phyloP scores from a whole-genome alignment of 345 rosid species.

The Populus tremula region DNA sequence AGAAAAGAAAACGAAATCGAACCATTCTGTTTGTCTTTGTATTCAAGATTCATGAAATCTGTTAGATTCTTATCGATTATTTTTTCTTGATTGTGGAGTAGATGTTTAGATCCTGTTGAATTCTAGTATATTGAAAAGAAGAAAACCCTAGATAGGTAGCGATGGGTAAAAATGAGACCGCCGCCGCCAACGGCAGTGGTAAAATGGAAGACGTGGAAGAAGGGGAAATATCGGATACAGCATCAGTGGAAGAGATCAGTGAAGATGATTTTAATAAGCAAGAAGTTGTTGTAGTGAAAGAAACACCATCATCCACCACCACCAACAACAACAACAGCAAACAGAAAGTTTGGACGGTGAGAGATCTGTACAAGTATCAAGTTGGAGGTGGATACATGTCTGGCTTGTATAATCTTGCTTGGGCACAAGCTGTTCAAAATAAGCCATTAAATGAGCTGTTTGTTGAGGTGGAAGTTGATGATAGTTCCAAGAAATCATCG shows the following conservation, averaged over 20 bases:
- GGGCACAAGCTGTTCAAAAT: conserved; percentile 98
- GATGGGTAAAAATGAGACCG: background rate
- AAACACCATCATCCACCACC: conserved; percentile 10
- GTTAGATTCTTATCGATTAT: conserved; percentile 5
- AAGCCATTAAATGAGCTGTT: conserved; percentile 62
- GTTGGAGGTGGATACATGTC: conserved; percentile 50
- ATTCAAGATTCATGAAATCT: background rate
- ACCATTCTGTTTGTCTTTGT: background rate
- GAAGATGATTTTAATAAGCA: conserved; percentile 50
- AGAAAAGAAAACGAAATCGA: background rate
- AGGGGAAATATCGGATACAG: conserved; percentile 81
- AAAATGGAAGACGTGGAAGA: conserved; percentile 67
- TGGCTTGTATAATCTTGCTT: conserved; percentile 72
- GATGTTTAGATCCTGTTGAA: conserved; percentile 13
- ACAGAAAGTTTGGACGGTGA: conserved; percentile 82
- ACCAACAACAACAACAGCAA: conserved; percentile 4
- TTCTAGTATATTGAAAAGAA: conserved; percentile 4
- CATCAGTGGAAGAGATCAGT: conserved; percentile 68
- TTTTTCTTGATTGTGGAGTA: conserved; percentile 25
- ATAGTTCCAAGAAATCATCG: conserved; percentile 40
- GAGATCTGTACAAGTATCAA: conserved; percentile 63
- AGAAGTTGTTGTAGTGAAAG: conserved; percentile 27
- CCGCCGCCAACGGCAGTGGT: background rate
- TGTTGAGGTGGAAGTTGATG: conserved; percentile 49
- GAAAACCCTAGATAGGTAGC: conserved; percentile 25